Conservation (phyloP, 805 yeast genomes). For the Candida maesae region DNA sequence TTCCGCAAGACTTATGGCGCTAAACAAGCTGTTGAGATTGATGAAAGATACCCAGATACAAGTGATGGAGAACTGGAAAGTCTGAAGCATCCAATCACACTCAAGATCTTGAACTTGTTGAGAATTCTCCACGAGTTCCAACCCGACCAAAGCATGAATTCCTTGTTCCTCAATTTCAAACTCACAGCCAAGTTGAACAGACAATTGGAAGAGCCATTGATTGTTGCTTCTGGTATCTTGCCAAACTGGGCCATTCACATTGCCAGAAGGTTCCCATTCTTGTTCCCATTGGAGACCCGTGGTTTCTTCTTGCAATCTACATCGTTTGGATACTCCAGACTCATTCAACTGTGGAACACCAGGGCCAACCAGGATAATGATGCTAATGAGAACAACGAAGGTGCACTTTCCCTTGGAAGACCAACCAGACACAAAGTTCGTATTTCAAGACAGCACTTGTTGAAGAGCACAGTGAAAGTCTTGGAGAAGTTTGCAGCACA, state of each 20-base stretch:
- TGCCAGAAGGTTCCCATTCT: conserved; percentile 72
- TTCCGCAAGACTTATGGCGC: conserved; percentile 38
- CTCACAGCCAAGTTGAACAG: conserved; percentile 80
- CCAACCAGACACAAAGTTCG: conserved; percentile 77
- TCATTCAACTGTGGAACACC: conserved; percentile 73
- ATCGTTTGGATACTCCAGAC: conserved; percentile 84
- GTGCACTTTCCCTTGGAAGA: conserved; percentile 52
- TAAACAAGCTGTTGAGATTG: conserved; percentile 20
- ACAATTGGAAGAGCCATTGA: conserved; percentile 84
- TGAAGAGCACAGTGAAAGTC: conserved; percentile 77
- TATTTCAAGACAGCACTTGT: conserved; percentile 62
- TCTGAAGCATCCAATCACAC: conserved; percentile 29
- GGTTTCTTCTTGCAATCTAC: conserved; percentile 77
- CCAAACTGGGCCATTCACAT: conserved; percentile 82
- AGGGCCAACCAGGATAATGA: conserved; percentile 40
- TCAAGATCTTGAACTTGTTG: conserved; percentile 43
- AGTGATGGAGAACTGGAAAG: conserved; percentile 28
- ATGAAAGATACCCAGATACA: conserved; percentile 29
- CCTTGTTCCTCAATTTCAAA: conserved; percentile 66
- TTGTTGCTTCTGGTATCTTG: conserved; percentile 80
- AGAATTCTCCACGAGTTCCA: conserved; percentile 39
- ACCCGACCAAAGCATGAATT: background rate
- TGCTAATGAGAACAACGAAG: conserved; percentile 25
- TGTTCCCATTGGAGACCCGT: conserved; percentile 82
- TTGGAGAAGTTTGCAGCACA: conserved; percentile 70